Conservation (phyloP, 2,329 filamentous ascomycete genomes). For the Arachnomyces sp. region DNA sequence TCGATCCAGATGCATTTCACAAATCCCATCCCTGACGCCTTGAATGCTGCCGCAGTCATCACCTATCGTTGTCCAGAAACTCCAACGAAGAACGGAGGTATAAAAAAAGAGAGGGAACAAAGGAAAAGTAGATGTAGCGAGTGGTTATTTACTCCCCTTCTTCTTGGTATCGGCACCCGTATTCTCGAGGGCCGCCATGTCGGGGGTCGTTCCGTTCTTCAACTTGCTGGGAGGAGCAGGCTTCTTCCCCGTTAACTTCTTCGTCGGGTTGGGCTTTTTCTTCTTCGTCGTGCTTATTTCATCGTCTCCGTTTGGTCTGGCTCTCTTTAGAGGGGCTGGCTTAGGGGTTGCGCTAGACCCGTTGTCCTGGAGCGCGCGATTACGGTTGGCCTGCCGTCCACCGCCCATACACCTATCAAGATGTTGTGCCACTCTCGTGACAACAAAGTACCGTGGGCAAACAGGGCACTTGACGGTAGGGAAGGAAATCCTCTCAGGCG, state of each 20-base stretch:
- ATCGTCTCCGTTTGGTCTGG: slow-evolving; percentile 34
- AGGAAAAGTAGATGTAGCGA: too few species aligned
- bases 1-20: slow-evolving; percentile 9
- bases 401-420: slow-evolving; percentile 54
- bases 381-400: slow-evolving; percentile 42
- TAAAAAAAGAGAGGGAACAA: too few species aligned
- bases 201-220: slow-evolving; percentile 33
- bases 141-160: too few species aligned
- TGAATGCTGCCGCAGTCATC: not conserved
- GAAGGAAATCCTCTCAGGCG: slow-evolving; percentile 26
- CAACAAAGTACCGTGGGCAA: slow-evolving; percentile 53
- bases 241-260: slow-evolving; percentile 30
- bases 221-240: slow-evolving; percentile 31
- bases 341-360: slow-evolving; percentile 28
- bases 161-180: too few species aligned
- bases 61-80: too few species aligned
- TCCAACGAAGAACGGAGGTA: too few species aligned
- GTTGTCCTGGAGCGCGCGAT: slow-evolving; percentile 38
- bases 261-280: slow-evolving; percentile 35
- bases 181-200: slow-evolving; percentile 12
- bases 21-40: not conserved
- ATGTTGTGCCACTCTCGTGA: slow-evolving; percentile 53
- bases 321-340: slow-evolving; percentile 28
- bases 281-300: slow-evolving; percentile 41
- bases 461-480: slow-evolving; percentile 46